Conservation (phyloP, 2,329 filamentous ascomycete genomes). For the Cercospora zeae-maydis region DNA sequence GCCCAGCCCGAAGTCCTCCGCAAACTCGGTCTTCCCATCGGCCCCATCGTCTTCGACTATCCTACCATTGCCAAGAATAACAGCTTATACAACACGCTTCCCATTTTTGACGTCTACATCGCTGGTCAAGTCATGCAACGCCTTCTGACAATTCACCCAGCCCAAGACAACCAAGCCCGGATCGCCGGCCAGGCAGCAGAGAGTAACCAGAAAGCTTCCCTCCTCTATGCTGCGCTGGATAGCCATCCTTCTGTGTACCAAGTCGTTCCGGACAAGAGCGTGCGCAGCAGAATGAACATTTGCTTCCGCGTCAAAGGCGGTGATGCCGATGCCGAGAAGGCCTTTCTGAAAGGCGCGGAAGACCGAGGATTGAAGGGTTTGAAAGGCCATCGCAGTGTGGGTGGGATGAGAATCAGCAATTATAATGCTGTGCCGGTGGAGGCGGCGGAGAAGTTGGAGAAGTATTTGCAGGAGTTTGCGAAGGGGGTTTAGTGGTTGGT, state of each 20-base stretch:
- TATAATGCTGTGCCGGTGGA: constrained; percentile 78
- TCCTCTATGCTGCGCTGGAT: constrained; percentile 77
- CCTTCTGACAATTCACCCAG: constrained; percentile 58
- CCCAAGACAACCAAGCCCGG: constrained; percentile 52
- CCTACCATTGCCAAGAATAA: constrained; percentile 87
- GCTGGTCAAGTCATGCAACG: constrained; percentile 83
- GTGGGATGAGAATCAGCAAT: constrained; percentile 80
- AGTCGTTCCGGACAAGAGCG: constrained; percentile 71
- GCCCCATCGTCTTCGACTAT: constrained; percentile 77
- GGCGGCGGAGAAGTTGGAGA: constrained; percentile 64
- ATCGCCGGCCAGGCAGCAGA: constrained; percentile 74
- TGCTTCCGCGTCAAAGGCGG: constrained; percentile 54
- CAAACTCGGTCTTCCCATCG: constrained; percentile 69
- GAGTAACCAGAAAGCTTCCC: constrained; percentile 67
- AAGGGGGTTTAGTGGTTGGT: constrained; percentile 5
- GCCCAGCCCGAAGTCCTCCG: constrained; percentile 68
- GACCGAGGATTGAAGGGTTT: constrained; percentile 69
- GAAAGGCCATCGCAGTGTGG: constrained; percentile 84
- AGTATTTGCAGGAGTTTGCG: constrained; percentile 62
- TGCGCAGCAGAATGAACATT: constrained; percentile 88
- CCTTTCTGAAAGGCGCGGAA: constrained; percentile 71
- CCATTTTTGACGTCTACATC: constrained; percentile 91
- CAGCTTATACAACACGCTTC: constrained; percentile 91
- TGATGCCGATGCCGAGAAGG: constrained; percentile 65
- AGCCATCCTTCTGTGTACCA: constrained; percentile 68